Percentiles rank a stretch among this genome's conserved stretches.
Conservation (phyloP, 352 stramenopile genomes). For the Phytophthora multivora region DNA sequence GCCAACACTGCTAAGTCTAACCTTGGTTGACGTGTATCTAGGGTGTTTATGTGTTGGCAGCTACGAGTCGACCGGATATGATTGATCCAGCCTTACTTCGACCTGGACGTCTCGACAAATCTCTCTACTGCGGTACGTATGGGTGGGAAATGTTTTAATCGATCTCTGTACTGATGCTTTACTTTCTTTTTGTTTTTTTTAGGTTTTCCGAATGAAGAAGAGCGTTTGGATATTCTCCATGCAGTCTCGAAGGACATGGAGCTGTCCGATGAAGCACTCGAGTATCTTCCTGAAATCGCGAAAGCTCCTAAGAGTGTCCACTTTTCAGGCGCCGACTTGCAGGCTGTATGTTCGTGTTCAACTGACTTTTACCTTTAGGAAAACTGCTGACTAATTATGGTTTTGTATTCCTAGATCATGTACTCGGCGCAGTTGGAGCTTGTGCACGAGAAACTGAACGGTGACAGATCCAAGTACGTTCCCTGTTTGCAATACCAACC, state of each 20-base stretch:
- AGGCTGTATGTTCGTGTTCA: constrained; percentile 73
- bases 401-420: constrained; percentile 66
- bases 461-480: constrained; percentile 57
- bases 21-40: constrained; percentile 14
- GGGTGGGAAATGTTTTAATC: background rate
- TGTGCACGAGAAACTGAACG: constrained; percentile 90
- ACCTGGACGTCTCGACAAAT: constrained; percentile 95
- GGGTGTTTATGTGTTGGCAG: constrained; percentile 94
- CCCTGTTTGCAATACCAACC: background rate
- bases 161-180: background rate
- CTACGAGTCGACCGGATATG: constrained; percentile 97
- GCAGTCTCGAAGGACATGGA: constrained; percentile 82
- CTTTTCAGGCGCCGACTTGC: constrained; percentile 94
- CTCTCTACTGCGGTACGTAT: constrained; percentile 86
- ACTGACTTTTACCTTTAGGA: background rate
- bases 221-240: constrained; percentile 83
- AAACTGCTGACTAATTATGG: background rate
- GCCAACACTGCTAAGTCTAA: constrained; percentile 1
- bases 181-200: constrained; percentile 7
- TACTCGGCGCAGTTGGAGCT: constrained; percentile 94
- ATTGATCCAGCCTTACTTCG: constrained; percentile 95
- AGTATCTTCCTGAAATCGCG: constrained; percentile 79
- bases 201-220: constrained; percentile 84
- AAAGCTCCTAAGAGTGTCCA: constrained; percentile 67
- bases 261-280: constrained; percentile 63